Percentiles rank a stretch among this genome's conserved stretches.
Conservation (phyloP, 176 grass and related monocot species). For the Phyllostachys edulis region DNA sequence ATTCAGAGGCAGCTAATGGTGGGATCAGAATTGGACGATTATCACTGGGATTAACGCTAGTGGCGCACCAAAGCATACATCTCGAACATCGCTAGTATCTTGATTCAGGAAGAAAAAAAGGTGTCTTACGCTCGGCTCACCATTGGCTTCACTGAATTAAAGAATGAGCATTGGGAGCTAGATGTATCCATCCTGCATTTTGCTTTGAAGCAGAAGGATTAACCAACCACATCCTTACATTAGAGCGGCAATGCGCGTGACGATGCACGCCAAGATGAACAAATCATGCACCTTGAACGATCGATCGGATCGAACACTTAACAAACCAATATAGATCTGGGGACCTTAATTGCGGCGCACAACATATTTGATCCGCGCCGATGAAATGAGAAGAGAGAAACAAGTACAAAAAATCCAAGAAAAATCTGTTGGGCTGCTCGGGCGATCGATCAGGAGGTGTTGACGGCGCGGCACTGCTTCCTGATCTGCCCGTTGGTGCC, state of each 20-base stretch:
- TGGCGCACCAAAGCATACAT: background rate
- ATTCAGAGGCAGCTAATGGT: background rate
- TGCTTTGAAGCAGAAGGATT: background rate
- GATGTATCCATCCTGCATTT: background rate
- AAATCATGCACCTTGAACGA: constrained; percentile 24
- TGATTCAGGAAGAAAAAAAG: background rate
- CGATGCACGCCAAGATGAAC: constrained; percentile 21
- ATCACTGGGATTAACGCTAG: constrained; percentile 26
- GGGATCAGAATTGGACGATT: background rate
- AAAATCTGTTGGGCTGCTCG: background rate
- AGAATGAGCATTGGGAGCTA: background rate
- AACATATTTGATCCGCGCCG: constrained; percentile 38
- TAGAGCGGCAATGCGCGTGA: constrained; percentile 13
- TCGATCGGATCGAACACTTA: background rate
- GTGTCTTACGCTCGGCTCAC: background rate
- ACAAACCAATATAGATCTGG: constrained; percentile 20
- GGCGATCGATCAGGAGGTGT: constrained; percentile 36
- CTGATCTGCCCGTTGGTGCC: constrained; percentile 39
- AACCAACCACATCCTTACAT: background rate
- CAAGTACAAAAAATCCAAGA: background rate
- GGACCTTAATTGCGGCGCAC: constrained; percentile 12
- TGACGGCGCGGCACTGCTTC: constrained; percentile 50
- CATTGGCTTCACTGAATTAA: background rate
- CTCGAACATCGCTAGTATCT: background rate
- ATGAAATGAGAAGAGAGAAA: background rate